Evolutionary conservation across 1,284 basidiomycete species (phyloP), one percentile per base, ranked within the genome.

Genomic region (Volvariella volvacea): DNA sequence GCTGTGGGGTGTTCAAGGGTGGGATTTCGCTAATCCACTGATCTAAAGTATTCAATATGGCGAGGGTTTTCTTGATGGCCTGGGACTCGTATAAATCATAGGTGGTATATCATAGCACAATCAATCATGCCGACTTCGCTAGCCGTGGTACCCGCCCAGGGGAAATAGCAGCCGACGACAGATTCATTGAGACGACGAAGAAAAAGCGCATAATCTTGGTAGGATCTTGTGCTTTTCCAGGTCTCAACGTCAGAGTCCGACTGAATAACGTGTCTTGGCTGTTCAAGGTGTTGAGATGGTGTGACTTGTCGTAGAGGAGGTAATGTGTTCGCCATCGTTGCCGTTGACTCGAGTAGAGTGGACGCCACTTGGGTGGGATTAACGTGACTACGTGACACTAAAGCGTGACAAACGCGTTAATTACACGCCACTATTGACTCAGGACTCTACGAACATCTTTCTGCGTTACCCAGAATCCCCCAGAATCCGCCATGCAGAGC

Each of bases 11-110:
- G n/a, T 77, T 65, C 3, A 80, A 73, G 0, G 87, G 82, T 2
- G 91, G 91, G 9, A 93, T 89, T 25, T 87, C 82, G 39, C 87
- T 77, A 9, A 94, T 83, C 91, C 91, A 94, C 1, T 52, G 48
- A 52, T 84, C 78, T 42, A 97, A 66, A n/a, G 68, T 67, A 47
- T 88, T 76, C 3, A 99, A 70, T 44, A 94, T 62, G 1, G 49
- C 47, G 2, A 91, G 54, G 3, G 83, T 64, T 33, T 57, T 59
- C 8, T 56, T 48, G 17, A 82, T 66, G 4, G 73, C 63, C 80
- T 87, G 52, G 38, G 33, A 56, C 40, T 44, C 53, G 53, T 22
- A 52, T 50, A 43, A 52, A 47, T 39, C 20, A 47, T 39, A 31
- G 39, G 39, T 22, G 43, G 22, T 8, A 37, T 22, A 46, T 42